These are phyloP conservation scores for Carex parvula DNA, from an alignment of 176 grass and related monocot genomes.

Conservation along the genomic window DNA sequence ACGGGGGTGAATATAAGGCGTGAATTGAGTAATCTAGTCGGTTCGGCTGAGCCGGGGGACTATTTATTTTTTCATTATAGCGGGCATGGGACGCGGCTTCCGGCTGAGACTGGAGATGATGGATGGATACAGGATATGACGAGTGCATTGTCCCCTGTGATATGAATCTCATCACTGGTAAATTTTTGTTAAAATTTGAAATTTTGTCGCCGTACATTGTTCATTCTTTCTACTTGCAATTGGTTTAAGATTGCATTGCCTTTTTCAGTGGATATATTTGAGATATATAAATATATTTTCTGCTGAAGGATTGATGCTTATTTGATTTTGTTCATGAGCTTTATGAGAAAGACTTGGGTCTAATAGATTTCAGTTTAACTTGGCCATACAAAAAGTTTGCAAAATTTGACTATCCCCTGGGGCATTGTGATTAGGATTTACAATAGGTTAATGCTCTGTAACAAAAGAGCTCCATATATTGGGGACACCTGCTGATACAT, in stretches of 20 bases:
- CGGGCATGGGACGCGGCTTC: constrained; percentile 65
- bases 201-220: not conserved
- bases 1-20: constrained; percentile 41
- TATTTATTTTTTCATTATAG: constrained; percentile 92
- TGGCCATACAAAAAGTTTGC: not conserved
- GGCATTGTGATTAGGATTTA: not conserved
- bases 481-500: not conserved
- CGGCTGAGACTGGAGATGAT: constrained; percentile 78
- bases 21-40: constrained; percentile 47
- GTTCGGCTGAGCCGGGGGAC: constrained; percentile 49
- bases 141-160: constrained; percentile 91
- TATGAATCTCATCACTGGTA: constrained; percentile 70
- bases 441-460: not conserved
- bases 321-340: not conserved
- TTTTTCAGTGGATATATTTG: not conserved
- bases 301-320: not conserved
- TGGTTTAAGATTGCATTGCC: not conserved
- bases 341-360: not conserved
- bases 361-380: not conserved
- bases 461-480: not conserved
- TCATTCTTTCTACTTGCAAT: not conserved
- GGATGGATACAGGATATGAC: constrained; percentile 88
- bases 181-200: not conserved
- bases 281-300: not conserved
- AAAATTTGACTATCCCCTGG: not conserved